Evolutionary conservation across 441 rosid genomes (phyloP).

Genomic region (Rhodomyrtus psidioides): DNA sequence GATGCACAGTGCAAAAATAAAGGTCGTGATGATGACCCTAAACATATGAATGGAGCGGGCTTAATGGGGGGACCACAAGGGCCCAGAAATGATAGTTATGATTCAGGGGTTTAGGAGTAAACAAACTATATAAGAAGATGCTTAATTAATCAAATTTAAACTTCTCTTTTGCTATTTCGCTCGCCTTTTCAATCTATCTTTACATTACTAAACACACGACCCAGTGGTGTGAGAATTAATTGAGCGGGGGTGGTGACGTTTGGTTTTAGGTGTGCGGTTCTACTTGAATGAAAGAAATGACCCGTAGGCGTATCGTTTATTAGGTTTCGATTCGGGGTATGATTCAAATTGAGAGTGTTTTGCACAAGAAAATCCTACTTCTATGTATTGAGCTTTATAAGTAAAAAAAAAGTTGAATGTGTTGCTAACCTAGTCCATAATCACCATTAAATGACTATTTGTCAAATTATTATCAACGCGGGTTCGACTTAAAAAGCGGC

Average conservation of each 20-base stretch:
- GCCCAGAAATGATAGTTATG: neutral
- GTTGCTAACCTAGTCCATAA: neutral
- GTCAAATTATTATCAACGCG: neutral
- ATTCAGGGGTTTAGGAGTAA: neutral
- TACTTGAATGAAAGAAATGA: neutral
- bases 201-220: neutral
- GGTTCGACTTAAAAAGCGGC: neutral
- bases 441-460: neutral
- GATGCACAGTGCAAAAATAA: neutral
- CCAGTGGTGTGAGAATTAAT: too few species aligned
- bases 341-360: neutral
- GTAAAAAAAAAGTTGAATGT: neutral
- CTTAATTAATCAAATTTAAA: neutral
- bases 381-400: neutral
- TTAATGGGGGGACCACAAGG: neutral
- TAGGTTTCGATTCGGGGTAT: neutral
- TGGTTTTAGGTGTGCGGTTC: too few species aligned
- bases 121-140: neutral
- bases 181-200: neutral
- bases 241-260: too few species aligned
- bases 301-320: neutral
- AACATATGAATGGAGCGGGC: neutral
- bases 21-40: neutral
- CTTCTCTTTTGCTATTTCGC: neutral
- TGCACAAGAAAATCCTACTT: neutral